phyloP scores from a whole-genome alignment of 345 rosid genomes.

The Eucalyptus sp. region DNA sequence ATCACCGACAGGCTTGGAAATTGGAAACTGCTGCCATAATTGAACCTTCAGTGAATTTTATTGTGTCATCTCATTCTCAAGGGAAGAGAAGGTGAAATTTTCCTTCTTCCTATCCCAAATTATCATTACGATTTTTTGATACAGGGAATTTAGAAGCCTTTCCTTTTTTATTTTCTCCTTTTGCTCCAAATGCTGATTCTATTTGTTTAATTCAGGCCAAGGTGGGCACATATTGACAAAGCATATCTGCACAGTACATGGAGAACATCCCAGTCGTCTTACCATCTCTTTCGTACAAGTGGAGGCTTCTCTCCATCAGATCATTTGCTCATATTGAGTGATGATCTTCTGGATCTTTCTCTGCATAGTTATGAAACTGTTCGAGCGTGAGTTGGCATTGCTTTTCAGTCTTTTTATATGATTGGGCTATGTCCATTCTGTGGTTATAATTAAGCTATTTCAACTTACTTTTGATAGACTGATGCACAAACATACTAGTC shows the following conservation, averaged over 20 bases:
- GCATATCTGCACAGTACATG: conserved; percentile 94
- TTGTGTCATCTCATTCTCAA: conserved; percentile 67
- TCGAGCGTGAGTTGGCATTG: conserved; percentile 58
- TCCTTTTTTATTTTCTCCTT: neutral
- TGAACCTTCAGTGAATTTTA: conserved; percentile 93
- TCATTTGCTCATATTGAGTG: conserved; percentile 51
- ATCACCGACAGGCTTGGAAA: conserved; percentile 99
- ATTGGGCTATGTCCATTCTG: neutral
- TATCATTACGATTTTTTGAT: neutral
- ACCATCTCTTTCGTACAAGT: conserved; percentile 72
- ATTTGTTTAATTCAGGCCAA: conserved; percentile 52
- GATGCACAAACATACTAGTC: neutral
- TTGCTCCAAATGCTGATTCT: neutral
- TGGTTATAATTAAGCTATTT: neutral
- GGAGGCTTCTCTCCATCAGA: conserved; percentile 74
- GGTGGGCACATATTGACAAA: conserved; percentile 96
- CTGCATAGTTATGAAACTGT: conserved; percentile 95
- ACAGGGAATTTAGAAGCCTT: neutral
- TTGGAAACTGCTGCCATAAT: conserved; percentile 91
- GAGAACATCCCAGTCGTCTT: conserved; percentile 94
- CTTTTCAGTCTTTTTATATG: neutral
- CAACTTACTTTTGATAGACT: neutral
- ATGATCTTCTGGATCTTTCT: conserved; percentile 78
- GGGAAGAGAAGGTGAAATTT: conserved; percentile 73
- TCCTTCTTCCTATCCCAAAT: neutral